Base-by-base conservation (phyloP, 192 early-diverging fungal genomes). In the Podila epicladia region DNA sequence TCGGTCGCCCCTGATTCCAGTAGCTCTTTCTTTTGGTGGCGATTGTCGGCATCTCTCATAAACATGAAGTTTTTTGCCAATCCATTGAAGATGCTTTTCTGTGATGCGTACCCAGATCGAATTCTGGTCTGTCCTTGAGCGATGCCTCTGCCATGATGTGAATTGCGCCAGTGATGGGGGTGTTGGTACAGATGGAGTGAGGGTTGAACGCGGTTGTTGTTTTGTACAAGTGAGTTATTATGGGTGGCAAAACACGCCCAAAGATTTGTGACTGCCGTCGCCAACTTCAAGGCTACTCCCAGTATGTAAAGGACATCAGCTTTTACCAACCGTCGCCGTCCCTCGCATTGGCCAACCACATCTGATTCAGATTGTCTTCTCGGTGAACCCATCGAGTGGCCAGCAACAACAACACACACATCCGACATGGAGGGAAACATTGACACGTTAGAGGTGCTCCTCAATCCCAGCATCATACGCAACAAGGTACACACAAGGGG, bases 61-160 rank as follows among this genome's bases (percentile, higher is more conserved):
- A 45, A 17, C 41, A 45, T 15, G 41, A 45, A 15, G 41, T 15
- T 13, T 12, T 15, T 15, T 45, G 41, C 41, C 13, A 45, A 45
- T 15, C 12, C 35, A 31, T 49, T 31, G 22, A 64, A 67, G 37
- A 24, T 87, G 60, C n/a, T 33, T 41, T 41, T 9, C 69, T 20
- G 58, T 8, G 17, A 33, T 60, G 5, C 22, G 24, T 79, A 88
- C 87, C 86, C 38, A 89, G 82, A 58, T 78, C 75, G 49, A 89
- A 82, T 41, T 89, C 87, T 11, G 88, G 86, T 49, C 86, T 75
- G 61, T 89, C 87, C 65, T 86, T 84, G 60, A 83, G 51, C 24
- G 74, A 50, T 50, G 57, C 45, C 26, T 75, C 80, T 32, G 77
- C 9, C 77, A 80, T 80, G 37, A 53, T 60, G 41, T 45, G 41